Percentiles rank a stretch among this genome's conserved stretches.
Conservation (phyloP, 1,284 basidiomycete genomes). For the Ustilago lituana region DNA sequence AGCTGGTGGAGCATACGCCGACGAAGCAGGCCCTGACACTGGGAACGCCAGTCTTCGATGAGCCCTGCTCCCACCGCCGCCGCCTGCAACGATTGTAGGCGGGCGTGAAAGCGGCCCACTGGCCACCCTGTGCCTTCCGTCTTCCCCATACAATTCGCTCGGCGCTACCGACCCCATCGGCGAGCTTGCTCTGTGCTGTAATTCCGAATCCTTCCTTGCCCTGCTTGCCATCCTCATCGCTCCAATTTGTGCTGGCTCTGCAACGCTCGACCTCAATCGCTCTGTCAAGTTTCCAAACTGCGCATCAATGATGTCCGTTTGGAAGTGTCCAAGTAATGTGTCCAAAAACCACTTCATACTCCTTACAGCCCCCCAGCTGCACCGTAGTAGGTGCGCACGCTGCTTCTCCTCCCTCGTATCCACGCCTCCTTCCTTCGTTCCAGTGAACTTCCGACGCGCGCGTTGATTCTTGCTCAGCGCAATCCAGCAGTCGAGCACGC, state of each 20-base stretch:
- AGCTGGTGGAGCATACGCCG: conserved; percentile 6
- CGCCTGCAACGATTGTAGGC: conserved; percentile 13
- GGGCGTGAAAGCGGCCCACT: conserved; percentile 28
- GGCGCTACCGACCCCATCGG: conserved; percentile 18
- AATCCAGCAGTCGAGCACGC: conserved; percentile 82
- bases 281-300: conserved; percentile 79
- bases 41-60: conserved; percentile 34
- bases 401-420: conserved; percentile 73
- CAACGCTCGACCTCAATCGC: conserved; percentile 68
- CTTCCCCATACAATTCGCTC: conserved; percentile 32
- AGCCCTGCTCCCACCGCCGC: conserved; percentile 4
- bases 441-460: conserved; percentile 82
- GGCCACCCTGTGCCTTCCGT: conserved; percentile 11
- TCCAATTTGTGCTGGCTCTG: neutral
- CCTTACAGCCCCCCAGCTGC: conserved; percentile 83
- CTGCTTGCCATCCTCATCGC: conserved; percentile 1
- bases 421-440: conserved; percentile 84
- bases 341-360: conserved; percentile 92
- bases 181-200: conserved; percentile 5
- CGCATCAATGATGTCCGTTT: conserved; percentile 87
- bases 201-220: conserved; percentile 30
- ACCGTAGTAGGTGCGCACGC: conserved; percentile 73
- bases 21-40: conserved; percentile 37
- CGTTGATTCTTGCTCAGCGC: conserved; percentile 83
- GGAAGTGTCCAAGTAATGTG: conserved; percentile 73